Evolutionary conservation across 805 yeast genomes (phyloP).

Genomic region (Wickerhamomyces queroliae): DNA sequence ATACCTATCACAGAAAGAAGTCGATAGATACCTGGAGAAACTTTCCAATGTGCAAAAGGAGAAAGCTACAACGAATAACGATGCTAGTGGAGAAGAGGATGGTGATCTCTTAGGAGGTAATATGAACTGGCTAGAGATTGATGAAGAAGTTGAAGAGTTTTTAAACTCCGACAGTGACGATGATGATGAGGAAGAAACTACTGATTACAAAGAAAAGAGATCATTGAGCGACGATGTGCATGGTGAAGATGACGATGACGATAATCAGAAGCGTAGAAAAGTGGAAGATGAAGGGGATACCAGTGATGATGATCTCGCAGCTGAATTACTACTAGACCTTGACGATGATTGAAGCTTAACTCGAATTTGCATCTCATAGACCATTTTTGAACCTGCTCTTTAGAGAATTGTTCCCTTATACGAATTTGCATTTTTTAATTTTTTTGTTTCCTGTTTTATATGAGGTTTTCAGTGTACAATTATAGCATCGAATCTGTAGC

Average conservation of each 20-base stretch:
- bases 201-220: constrained; percentile 17
- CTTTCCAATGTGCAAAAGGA: constrained; percentile 27
- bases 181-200: constrained; percentile 20
- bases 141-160: constrained; percentile 51
- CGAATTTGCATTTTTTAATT: too few relatives aligned
- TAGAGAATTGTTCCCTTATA: too few relatives aligned
- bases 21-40: constrained; percentile 24
- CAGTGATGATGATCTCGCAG: constrained; percentile 25
- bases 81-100: constrained; percentile 34
- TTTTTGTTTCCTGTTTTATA: too few relatives aligned
- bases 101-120: constrained; percentile 30
- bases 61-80: constrained; percentile 36
- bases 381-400: too few relatives aligned
- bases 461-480: too few relatives aligned
- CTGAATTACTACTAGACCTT: constrained; percentile 24
- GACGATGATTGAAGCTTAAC: constrained; percentile 17
- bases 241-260: constrained; percentile 23
- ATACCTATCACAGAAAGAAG: constrained; percentile 37
- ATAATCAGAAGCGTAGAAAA: too few relatives aligned
- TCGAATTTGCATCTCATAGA: too few relatives aligned
- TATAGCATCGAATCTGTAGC: too few relatives aligned
- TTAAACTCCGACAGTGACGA: constrained; percentile 33
- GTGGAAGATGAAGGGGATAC: constrained; percentile 20
- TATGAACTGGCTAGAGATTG: constrained; percentile 26
- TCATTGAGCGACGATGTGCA: constrained; percentile 17